A percentile compares a stretch with the other conserved stretches of the same genome.
phyloP scores from a whole-genome alignment of 441 rosid genomes.

The Melastoma candidum region DNA sequence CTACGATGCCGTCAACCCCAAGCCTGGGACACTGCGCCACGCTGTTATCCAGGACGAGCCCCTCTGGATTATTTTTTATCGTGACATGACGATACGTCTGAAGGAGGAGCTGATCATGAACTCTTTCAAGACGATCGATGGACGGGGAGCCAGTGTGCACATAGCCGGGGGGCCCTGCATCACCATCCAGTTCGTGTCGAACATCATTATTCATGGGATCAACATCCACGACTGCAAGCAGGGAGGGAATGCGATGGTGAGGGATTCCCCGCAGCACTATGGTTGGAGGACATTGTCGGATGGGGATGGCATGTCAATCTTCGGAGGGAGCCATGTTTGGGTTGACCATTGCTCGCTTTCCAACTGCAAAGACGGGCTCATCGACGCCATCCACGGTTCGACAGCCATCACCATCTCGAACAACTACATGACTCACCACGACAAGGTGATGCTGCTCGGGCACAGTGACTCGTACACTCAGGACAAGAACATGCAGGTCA shows the following conservation, averaged over 20 bases:
- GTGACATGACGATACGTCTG: slow-evolving; percentile 77
- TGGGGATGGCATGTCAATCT: slow-evolving; percentile 87
- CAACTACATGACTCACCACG: slow-evolving; percentile 87
- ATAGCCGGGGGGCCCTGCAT: slow-evolving; percentile 86
- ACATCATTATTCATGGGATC: slow-evolving; percentile 77
- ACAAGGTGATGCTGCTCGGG: slow-evolving; percentile 83
- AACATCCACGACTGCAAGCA: slow-evolving; percentile 85
- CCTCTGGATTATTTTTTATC: slow-evolving; percentile 68
- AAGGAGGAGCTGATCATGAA: slow-evolving; percentile 91
- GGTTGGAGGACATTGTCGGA: slow-evolving; percentile 80
- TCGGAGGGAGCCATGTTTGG: slow-evolving; percentile 86
- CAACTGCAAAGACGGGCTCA: slow-evolving; percentile 66
- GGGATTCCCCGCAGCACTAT: slow-evolving; percentile 65
- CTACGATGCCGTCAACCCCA: slow-evolving; percentile 66
- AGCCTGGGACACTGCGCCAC: slow-evolving; percentile 70
- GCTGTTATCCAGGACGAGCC: slow-evolving; percentile 86
- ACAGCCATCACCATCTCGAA: slow-evolving; percentile 83
- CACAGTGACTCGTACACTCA: slow-evolving; percentile 64
- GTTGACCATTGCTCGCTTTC: slow-evolving; percentile 82
- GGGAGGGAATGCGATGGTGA: slow-evolving; percentile 74
- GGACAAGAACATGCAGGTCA: slow-evolving; percentile 92
- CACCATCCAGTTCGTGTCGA: slow-evolving; percentile 75
- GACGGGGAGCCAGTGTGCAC: slow-evolving; percentile 86
- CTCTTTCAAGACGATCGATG: slow-evolving; percentile 81
- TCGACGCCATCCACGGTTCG: slow-evolving; percentile 82